Conservation (phyloP, 2,329 filamentous ascomycete species). For the Orbilia blumenaviensis region DNA sequence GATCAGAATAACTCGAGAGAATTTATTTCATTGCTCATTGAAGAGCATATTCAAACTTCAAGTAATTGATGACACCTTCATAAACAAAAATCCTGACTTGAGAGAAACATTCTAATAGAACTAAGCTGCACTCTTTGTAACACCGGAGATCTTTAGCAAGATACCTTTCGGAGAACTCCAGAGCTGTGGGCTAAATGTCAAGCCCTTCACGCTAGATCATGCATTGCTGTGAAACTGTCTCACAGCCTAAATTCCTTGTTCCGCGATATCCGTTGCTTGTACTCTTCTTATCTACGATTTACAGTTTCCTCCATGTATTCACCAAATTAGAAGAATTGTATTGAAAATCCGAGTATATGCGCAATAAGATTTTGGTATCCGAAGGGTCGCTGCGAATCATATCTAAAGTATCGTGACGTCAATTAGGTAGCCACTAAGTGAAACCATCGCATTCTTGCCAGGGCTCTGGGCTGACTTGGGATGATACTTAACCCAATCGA, state of each 20-base stretch:
- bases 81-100: no score
- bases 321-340: constrained; percentile 13
- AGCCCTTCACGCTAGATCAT: background rate
- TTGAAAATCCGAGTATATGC: constrained; percentile 8
- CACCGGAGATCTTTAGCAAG: background rate
- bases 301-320: background rate
- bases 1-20: no score
- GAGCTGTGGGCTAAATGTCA: background rate
- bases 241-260: constrained; percentile 35
- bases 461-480: background rate
- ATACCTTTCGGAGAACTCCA: background rate
- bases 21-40: no score
- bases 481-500: background rate
- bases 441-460: background rate
- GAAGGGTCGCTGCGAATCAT: background rate
- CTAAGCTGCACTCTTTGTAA: background rate
- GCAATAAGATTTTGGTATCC: background rate
- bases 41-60: no score
- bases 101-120: no score
- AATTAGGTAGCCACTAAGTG: background rate
- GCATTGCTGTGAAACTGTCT: constrained; percentile 10
- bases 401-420: constrained; percentile 1
- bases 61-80: no score
- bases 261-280: background rate
- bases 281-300: constrained; percentile 31